These are phyloP conservation scores for Apiotrichum gracile DNA, from an alignment of 1,284 basidiomycete species.

Conservation along the genomic window DNA sequence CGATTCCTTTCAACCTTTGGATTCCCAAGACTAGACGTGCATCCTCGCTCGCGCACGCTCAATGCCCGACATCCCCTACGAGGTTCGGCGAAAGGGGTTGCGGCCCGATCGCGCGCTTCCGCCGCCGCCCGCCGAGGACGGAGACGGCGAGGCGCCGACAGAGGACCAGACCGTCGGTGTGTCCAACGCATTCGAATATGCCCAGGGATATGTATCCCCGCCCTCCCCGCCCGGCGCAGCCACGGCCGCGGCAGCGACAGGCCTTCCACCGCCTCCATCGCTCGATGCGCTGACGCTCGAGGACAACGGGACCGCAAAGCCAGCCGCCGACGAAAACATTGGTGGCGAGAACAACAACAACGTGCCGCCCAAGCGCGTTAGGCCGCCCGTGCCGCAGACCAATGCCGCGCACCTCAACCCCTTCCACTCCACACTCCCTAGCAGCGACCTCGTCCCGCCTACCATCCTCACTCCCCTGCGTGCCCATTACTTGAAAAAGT, in stretches of 20 bases:
- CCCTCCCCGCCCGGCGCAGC: conserved; percentile 26
- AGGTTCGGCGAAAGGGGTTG: conserved; percentile 21
- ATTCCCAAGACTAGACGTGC: too few species aligned
- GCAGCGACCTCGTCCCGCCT: conserved; percentile 22
- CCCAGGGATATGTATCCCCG: conserved; percentile 29
- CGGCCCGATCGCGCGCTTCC: conserved; percentile 30
- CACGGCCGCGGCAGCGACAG: background rate
- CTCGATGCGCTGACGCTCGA: background rate
- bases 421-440: conserved; percentile 30
- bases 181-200: conserved; percentile 24
- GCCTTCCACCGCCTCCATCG: background rate
- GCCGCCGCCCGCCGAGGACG: conserved; percentile 23
- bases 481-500: conserved; percentile 92
- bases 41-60: too few species aligned
- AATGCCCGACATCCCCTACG: conserved; percentile 24
- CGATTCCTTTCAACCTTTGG: too few species aligned
- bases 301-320: background rate
- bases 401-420: conserved; percentile 33
- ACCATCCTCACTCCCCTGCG: conserved; percentile 67
- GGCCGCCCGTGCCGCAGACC: conserved; percentile 12
- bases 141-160: conserved; percentile 11
- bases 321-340: background rate
- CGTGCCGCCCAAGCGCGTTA: background rate
- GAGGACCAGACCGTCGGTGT: conserved; percentile 23
- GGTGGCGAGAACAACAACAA: background rate